A percentile compares a stretch with the other conserved stretches of the same genome.
Conservation (phyloP, 371 early-diverging fungal genomes). For the Nematocida ironsii region DNA sequence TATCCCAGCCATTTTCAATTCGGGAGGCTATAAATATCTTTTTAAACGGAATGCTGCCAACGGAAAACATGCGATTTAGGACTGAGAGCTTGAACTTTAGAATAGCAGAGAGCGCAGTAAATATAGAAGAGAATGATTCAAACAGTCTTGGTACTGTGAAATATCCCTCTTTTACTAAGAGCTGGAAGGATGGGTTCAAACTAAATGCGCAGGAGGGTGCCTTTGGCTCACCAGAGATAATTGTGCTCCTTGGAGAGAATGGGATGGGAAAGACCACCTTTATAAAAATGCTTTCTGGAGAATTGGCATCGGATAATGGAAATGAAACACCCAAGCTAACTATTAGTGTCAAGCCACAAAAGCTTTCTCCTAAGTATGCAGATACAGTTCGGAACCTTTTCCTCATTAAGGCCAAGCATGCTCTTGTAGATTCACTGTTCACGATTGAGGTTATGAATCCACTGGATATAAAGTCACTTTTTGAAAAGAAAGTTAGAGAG, state of each 20-base stretch:
- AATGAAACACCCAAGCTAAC: slow-evolving; percentile 76
- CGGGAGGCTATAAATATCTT: slow-evolving; percentile 99
- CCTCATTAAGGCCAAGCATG: slow-evolving; percentile 81
- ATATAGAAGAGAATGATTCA: not conserved
- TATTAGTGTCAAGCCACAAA: slow-evolving; percentile 95
- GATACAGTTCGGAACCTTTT: slow-evolving; percentile 88
- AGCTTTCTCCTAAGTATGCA: slow-evolving; percentile 88
- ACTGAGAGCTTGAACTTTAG: slow-evolving; percentile 88
- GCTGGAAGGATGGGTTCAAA: slow-evolving; percentile 72
- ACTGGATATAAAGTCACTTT: slow-evolving; percentile 81
- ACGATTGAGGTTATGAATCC: slow-evolving; percentile 95
- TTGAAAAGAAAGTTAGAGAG: slow-evolving; percentile 82
- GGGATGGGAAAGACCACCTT: slow-evolving; percentile 99
- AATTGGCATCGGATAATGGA: slow-evolving; percentile 73
- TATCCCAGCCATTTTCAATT: slow-evolving; percentile 91
- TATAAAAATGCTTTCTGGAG: slow-evolving; percentile 88
- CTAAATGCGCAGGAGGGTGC: slow-evolving; percentile 78
- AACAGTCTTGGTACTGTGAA: not conserved
- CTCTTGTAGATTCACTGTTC: slow-evolving; percentile 90
- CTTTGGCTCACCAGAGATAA: slow-evolving; percentile 93
- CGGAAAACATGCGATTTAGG: slow-evolving; percentile 99
- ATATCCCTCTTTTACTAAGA: slow-evolving; percentile 28
- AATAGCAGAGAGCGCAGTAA: slow-evolving; percentile 80
- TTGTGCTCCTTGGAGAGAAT: slow-evolving; percentile 98
- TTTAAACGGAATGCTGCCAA: slow-evolving; percentile 93